Base-by-base conservation (phyloP, 163 green algal genomes). In the Chlorella variabilis region DNA sequence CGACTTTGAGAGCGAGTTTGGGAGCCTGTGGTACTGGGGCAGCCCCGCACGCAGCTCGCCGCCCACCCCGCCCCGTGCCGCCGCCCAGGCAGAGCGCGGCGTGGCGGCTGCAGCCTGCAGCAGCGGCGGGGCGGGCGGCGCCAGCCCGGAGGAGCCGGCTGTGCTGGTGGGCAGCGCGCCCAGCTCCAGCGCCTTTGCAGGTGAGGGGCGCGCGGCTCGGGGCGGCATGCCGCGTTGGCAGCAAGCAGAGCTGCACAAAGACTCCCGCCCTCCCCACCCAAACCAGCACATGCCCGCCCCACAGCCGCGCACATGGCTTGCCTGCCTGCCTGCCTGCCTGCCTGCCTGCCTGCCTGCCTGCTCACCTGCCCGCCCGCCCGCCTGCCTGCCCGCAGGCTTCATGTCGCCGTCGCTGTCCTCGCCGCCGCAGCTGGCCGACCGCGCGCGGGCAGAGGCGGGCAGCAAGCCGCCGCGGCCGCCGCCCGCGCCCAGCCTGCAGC, bases 21-120 rank as follows among this genome's bases (percentile, higher is more conserved):
- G 70, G 48, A 70, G 73, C 73, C 73, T 59, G 2, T 80, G 73
- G 73, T 80, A 80, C 73, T 80, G 73, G 73, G 73, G 73, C 73
- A 71, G 54, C 38, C 73, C 73, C 17, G 36, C 56, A 63, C 54
- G 23, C 54, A 63, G 54, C 54, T 63, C 54, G 6, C 18, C 45
- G 9, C 20, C 23, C 54, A 63, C 54, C 54, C 23, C 45, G 45
- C 54, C 54, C 18, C 8, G 18, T 15, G 20, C 8, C 18, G 54
- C 54, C 23, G 18, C 54, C 18, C 18, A 63, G 54, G 20, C 54
- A 33, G 45, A 15, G 15, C 11, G 45, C 45, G 23, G 54, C 54
- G 18, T 33, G 18, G 54, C 23, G 15, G 68, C 42, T 13, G 13
- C 33, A 70, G 62, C 5, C 39, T 23, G 66, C 36, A 54, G 68